phyloP scores from a whole-genome alignment of 805 yeast species.

The Metschnikowia dekortorum region DNA sequence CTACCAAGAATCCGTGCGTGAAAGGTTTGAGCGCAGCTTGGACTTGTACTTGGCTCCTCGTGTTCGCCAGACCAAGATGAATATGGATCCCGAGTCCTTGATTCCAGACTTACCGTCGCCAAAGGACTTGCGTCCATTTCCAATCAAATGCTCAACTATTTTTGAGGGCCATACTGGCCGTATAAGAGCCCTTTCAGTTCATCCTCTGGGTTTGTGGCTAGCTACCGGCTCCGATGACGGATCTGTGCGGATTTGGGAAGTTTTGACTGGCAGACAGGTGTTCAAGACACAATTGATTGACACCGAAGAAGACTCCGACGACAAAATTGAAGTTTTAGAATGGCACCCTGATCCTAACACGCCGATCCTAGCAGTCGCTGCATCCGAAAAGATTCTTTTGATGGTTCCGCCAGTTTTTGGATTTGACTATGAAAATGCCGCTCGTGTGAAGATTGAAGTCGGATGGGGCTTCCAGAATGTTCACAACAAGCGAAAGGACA shows the following conservation, averaged over 20 bases:
- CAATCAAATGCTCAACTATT: slow-evolving; percentile 79
- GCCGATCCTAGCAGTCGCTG: slow-evolving; percentile 81
- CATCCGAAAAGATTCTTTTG: slow-evolving; percentile 74
- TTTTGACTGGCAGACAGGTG: slow-evolving; percentile 90
- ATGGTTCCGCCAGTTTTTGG: slow-evolving; percentile 91
- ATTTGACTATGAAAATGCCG: slow-evolving; percentile 75
- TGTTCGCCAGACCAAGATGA: slow-evolving; percentile 82
- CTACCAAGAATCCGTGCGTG: slow-evolving; percentile 78
- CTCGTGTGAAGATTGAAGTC: slow-evolving; percentile 72
- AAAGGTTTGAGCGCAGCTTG: slow-evolving; percentile 88
- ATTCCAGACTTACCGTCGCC: slow-evolving; percentile 97
- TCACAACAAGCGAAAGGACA: slow-evolving; percentile 46
- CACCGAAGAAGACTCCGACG: slow-evolving; percentile 56
- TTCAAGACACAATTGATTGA: slow-evolving; percentile 55
- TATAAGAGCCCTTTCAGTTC: slow-evolving; percentile 77
- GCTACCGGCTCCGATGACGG: slow-evolving; percentile 99
- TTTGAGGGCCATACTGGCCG: slow-evolving; percentile 81
- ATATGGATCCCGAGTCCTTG: slow-evolving; percentile 93
- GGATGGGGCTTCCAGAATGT: slow-evolving; percentile 86
- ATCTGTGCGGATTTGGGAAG: slow-evolving; percentile 93
- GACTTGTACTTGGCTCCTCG: slow-evolving; percentile 96
- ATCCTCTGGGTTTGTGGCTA: slow-evolving; percentile 88
- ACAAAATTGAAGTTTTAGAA: slow-evolving; percentile 71
- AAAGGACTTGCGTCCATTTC: slow-evolving; percentile 94
- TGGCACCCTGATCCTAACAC: slow-evolving; percentile 81